Base-by-base conservation (phyloP, 805 yeast genomes). In the Debaryomyces tyrocola region DNA sequence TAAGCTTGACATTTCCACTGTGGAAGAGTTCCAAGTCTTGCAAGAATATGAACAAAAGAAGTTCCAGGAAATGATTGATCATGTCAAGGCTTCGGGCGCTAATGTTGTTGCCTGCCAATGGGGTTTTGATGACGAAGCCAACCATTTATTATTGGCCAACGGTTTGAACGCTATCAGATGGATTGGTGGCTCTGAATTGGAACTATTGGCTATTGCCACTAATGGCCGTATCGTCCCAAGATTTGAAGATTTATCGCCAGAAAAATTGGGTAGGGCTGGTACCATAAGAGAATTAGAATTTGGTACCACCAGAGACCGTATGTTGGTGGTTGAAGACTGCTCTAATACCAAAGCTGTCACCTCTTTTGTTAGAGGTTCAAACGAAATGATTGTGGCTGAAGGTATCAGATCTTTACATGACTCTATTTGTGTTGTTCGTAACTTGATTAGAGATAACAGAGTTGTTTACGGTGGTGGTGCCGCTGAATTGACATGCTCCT, bases 381-480 rank as follows among this genome's bases (percentile, higher is more conserved):
- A 91, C 70, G 91, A 88, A 69, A 95, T 94, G 99, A 90, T 95
- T 59, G 92, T 89, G 27, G 99, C 92, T 61, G 99, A 94, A 73
- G 95, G 97, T 43, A 82, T 88, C 54, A 85, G 99, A 67, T 97
- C 99, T 1, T 77, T 94, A 48, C 98, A 94, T 61, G 99, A 94
- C 66, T 88, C 99, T 7, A 74, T 94, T 47, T 92, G 99, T 73
- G 99, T 95, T 38, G 99, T 94, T 24, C 87, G 99, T 73, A 95
- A 94, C 71, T 80, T 94, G 64, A 85, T 95, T 43, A 82, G 85
- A 59, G 98, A 95, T 67, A 85, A 83, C 64, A 81, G 97, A 67
- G 89, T 94, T 39, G 97, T 95, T n/a, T 94, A 94, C 62, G 99
- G 99, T 53, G 99, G 99, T 58, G 99, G 99, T 56, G 96, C 99